A percentile compares a stretch with the other conserved stretches of the same genome.
Conservation (phyloP, 305 asterid species). For the Fraxinus albicans region DNA sequence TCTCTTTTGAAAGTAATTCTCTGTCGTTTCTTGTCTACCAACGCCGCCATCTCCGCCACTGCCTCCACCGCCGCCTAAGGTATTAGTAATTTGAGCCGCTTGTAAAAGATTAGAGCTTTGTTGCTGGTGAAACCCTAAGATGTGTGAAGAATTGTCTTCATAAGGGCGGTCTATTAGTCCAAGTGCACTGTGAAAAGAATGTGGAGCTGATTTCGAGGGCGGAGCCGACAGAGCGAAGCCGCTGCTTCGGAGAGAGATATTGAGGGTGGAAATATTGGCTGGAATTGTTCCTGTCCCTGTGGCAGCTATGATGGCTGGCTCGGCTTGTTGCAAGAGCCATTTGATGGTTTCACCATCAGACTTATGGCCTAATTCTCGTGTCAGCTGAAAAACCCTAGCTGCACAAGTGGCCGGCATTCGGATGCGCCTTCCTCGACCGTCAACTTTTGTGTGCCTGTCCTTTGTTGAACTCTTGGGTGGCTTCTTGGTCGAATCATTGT, state of each 20-base stretch:
- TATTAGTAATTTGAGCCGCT: constrained; percentile 40
- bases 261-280: constrained; percentile 54
- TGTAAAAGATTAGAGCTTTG: constrained; percentile 37
- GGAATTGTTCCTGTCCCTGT: constrained; percentile 40
- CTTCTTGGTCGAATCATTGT: constrained; percentile 18
- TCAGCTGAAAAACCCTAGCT: constrained; percentile 44
- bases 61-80: constrained; percentile 26
- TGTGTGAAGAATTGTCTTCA: constrained; percentile 53
- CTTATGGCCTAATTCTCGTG: constrained; percentile 46
- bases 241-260: constrained; percentile 63
- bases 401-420: constrained; percentile 39
- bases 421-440: constrained; percentile 50
- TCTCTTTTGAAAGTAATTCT: constrained; percentile 57
- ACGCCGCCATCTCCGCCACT: constrained; percentile 18
- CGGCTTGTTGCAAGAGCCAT: constrained; percentile 52
- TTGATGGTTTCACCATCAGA: constrained; percentile 47
- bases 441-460: constrained; percentile 43
- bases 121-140: constrained; percentile 63
- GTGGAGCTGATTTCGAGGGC: constrained; percentile 63
- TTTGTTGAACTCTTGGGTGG: constrained; percentile 34
- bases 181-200: constrained; percentile 54
- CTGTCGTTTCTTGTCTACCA: constrained; percentile 41
- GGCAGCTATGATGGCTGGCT: constrained; percentile 42
- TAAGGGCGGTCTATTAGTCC: constrained; percentile 49
- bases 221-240: constrained; percentile 60